Conservation (phyloP, 1,284 basidiomycete species). For the Pascua guehoae region DNA sequence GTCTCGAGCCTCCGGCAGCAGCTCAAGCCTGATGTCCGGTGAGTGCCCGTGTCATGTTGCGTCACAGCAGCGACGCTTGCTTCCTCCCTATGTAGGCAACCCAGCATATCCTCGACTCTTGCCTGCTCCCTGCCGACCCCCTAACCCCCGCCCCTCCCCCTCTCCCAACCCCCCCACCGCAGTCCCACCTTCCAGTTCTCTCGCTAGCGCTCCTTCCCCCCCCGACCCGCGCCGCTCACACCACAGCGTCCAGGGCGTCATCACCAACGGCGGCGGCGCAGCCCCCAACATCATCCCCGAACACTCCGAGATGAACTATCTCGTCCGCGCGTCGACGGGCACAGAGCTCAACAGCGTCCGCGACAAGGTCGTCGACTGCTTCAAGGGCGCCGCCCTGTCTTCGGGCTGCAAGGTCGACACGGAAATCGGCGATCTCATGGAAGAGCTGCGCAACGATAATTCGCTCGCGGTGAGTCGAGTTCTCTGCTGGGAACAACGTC, state of each 20-base stretch:
- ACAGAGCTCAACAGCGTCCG: slow-evolving; percentile 56
- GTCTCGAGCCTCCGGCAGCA: slow-evolving; percentile 73
- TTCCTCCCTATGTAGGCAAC: too few species aligned
- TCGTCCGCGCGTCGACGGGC: slow-evolving; percentile 62
- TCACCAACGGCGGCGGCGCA: slow-evolving; percentile 61
- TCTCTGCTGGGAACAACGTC: too few species aligned
- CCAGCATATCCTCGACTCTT: too few species aligned
- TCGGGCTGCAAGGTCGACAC: slow-evolving; percentile 63
- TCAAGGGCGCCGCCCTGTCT: slow-evolving; percentile 67
- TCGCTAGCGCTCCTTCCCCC: too few species aligned
- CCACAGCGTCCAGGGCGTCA: slow-evolving; percentile 60
- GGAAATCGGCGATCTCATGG: slow-evolving; percentile 50
- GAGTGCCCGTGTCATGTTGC: background rate
- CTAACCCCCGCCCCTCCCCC: too few species aligned
- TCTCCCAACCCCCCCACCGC: too few species aligned
- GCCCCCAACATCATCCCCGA: slow-evolving; percentile 64
- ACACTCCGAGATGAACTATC: slow-evolving; percentile 64
- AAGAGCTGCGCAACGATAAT: slow-evolving; percentile 54
- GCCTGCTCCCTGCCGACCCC: too few species aligned
- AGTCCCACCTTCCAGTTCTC: too few species aligned
- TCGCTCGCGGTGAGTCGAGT: slow-evolving; percentile 19
- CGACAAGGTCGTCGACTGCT: slow-evolving; percentile 59
- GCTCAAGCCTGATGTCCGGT: slow-evolving; percentile 19
- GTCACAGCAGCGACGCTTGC: too few species aligned
- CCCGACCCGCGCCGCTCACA: background rate